phyloP scores from a whole-genome alignment of 192 early-diverging fungal genomes.

The Paraglomus brasilianum region DNA sequence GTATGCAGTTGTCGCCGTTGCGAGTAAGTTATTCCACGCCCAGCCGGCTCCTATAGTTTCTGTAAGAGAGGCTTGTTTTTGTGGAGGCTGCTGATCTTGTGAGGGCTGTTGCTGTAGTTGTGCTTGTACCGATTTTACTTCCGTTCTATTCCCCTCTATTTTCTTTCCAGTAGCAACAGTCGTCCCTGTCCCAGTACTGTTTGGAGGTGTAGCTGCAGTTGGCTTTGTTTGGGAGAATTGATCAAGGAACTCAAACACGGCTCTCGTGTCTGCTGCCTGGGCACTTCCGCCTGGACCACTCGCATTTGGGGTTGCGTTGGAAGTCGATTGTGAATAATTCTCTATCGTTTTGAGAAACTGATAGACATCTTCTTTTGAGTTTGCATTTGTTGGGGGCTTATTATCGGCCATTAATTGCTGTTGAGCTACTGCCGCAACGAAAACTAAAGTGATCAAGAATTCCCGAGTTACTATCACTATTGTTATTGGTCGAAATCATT shows the following conservation, averaged over 20 bases:
- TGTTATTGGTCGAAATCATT: too few species aligned
- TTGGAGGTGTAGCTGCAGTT: slow-evolving; percentile 33
- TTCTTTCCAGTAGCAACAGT: slow-evolving; percentile 38
- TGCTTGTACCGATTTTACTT: slow-evolving; percentile 26
- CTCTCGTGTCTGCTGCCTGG: slow-evolving; percentile 37
- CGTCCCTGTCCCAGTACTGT: slow-evolving; percentile 11
- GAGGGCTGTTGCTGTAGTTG: slow-evolving; percentile 33
- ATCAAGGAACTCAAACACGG: slow-evolving; percentile 47
- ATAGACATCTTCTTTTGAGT: slow-evolving; percentile 40
- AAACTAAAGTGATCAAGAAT: too few species aligned
- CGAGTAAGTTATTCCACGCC: slow-evolving; percentile 53
- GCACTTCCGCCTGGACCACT: slow-evolving; percentile 1
- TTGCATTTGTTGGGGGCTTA: slow-evolving; percentile 12
- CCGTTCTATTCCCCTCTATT: slow-evolving; percentile 25
- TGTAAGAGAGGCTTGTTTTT: slow-evolving; percentile 27
- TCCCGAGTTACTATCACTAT: too few species aligned
- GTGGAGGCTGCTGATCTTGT: slow-evolving; percentile 25
- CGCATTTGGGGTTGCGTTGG: slow-evolving; percentile 7
- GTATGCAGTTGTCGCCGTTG: slow-evolving; percentile 55
- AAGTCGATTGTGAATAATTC: slow-evolving; percentile 12
- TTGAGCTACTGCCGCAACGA: too few species aligned
- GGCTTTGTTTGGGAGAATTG: slow-evolving; percentile 43
- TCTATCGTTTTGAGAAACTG: slow-evolving; percentile 48
- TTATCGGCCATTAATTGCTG: too few species aligned
- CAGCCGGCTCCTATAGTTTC: slow-evolving; percentile 28